Evolutionary conservation across 169 alveolate genomes (phyloP), one percentile per base, ranked within the genome.

Genomic region (Plasmodium fragile): DNA sequence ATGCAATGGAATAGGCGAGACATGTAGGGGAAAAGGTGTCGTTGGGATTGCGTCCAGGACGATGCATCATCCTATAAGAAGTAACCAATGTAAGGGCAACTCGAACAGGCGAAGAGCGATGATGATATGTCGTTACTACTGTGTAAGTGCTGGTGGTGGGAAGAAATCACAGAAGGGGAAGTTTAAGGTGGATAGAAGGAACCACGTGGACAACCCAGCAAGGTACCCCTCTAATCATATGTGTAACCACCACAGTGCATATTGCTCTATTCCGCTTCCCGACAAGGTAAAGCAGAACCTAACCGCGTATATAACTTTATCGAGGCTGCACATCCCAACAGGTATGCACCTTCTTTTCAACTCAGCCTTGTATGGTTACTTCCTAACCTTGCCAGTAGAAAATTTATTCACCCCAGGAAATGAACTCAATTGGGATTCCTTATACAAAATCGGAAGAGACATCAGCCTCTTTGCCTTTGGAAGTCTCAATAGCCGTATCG

Each of bases 401-500:
- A 87, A 16, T 6, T n/a, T 87, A 36, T 59, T 87, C 32, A 34
- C 52, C 28, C 52, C 36, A 32, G 43, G 71, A 41, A 53, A 52
- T 45, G 81, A 55, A 18, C 3, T 78, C 2, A 87, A 78, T 59
- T 43, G 70, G 81, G 25, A 72, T 0, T 77, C 16, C 45, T 59
- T 87, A 13, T 39, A 55, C 41, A 18, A 53, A 25, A 78, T 87
- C 7, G 34, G 59, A 13, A 87, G 81, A 59, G 95, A 96, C 45
- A 53, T 96, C 55, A 82, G 53, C 22, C 43, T 96, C 1, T 82
- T 95, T 25, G 65, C 84, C 43, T 80, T 96, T 65, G 97, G 97
- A 3, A 87, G 95, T 78, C 79, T 95, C 25, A 93, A 92, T 71
- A 92, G 93, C 45, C 81, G 97, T 81, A 92, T 92, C 13, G 96